Evolutionary conservation across 2,329 filamentous ascomycete species (phyloP).

Genomic region (Aspergillus ibericus): DNA sequence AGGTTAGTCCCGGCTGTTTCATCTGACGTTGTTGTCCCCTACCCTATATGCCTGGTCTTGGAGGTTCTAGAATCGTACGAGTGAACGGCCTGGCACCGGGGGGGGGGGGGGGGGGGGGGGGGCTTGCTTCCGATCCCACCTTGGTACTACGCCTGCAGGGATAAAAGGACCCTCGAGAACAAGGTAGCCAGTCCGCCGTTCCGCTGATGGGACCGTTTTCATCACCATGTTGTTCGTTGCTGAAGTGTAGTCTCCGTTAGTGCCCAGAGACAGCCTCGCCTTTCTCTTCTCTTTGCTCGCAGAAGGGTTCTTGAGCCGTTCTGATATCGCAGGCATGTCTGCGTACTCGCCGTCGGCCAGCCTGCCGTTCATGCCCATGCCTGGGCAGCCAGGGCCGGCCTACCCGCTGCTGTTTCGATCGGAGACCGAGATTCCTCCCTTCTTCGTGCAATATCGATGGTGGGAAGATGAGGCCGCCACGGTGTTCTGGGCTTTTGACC

Average conservation of each 20-base stretch:
- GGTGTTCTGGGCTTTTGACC: conserved; percentile 41
- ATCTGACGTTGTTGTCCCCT: conserved; percentile 2
- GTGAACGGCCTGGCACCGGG: conserved; percentile 2
- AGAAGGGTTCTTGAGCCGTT: neutral
- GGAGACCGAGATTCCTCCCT: conserved; percentile 32
- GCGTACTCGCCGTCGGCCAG: conserved; percentile 10
- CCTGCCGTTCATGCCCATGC: conserved; percentile 11
- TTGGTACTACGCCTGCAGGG: neutral
- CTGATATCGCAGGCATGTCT: conserved; percentile 11
- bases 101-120: too few species aligned
- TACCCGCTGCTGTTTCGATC: conserved; percentile 34
- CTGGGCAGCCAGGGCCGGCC: conserved; percentile 19
- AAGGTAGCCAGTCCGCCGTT: neutral
- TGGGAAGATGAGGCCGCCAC: conserved; percentile 44
- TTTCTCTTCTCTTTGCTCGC: neutral
- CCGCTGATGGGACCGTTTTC: neutral
- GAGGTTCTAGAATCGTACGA: neutral
- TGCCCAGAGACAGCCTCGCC: neutral
- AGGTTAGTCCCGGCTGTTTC: neutral
- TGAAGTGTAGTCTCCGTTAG: neutral
- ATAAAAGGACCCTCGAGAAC: neutral
- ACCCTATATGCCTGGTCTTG: neutral
- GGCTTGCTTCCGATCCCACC: neutral
- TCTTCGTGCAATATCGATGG: conserved; percentile 37
- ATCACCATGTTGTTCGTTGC: neutral